phyloP scores from a whole-genome alignment of 2,329 filamentous ascomycete species.

The Tetracladium maxilliforme region DNA sequence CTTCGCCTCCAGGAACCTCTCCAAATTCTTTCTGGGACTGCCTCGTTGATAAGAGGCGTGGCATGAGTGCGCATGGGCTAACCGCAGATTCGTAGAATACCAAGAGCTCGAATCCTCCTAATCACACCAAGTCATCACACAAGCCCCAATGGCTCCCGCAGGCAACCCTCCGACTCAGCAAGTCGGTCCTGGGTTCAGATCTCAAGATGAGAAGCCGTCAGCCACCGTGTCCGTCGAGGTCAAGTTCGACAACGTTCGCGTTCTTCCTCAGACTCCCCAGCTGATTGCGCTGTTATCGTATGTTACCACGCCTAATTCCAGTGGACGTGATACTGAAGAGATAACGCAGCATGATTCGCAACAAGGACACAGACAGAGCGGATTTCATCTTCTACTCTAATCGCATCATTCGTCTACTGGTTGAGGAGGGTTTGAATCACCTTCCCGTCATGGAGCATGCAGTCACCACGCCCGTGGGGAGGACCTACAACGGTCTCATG shows the following conservation, averaged over 20 bases:
- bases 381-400: constrained; percentile 99
- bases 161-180: constrained; percentile 41
- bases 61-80: no score
- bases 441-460: constrained; percentile 79
- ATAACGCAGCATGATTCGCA: constrained; percentile 71
- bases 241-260: constrained; percentile 73
- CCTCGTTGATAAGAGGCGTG: no score
- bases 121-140: no score
- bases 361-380: constrained; percentile 75
- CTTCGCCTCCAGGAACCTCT: no score
- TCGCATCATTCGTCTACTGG: constrained; percentile 87
- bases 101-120: no score
- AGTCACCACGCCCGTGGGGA: constrained; percentile 82
- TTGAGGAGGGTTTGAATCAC: constrained; percentile 95
- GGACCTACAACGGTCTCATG: constrained; percentile 76
- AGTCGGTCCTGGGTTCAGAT: constrained; percentile 68
- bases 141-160: no score
- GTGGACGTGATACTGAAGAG: constrained; percentile 1
- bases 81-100: no score
- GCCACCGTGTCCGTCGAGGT: constrained; percentile 81
- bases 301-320: constrained; percentile 23
- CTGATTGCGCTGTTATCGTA: constrained; percentile 95
- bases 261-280: constrained; percentile 86
- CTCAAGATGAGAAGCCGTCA: constrained; percentile 63
- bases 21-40: no score